phyloP scores from a whole-genome alignment of 2,329 filamentous ascomycete species.

The Beauveria sp. region DNA sequence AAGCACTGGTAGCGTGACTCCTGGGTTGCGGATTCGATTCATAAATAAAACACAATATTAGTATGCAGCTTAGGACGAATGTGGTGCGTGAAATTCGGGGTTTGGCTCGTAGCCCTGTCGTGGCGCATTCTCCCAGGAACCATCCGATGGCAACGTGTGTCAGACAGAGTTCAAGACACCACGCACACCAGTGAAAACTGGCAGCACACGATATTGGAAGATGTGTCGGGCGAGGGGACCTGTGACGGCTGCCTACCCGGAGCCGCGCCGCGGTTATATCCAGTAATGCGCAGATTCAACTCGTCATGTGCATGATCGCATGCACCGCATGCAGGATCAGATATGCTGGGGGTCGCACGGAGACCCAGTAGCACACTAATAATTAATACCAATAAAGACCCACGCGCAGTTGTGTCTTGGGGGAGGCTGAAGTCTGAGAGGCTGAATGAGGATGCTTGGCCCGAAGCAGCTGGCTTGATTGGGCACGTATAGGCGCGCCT shows the following conservation, averaged over 20 bases:
- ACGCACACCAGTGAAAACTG: not conserved
- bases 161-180: not conserved
- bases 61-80: not conserved
- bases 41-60: not conserved
- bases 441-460: not conserved
- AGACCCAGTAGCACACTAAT: not conserved
- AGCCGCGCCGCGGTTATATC: not conserved
- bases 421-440: not conserved
- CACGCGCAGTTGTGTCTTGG: not conserved
- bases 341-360: not conserved
- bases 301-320: not conserved
- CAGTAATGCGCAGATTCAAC: not conserved
- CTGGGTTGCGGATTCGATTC: not conserved
- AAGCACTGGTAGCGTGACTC: not conserved
- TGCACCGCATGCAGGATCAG: constrained; percentile 5
- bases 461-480: not conserved
- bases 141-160: not conserved
- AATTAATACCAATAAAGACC: not conserved
- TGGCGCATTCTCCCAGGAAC: not conserved
- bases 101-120: not conserved
- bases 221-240: not conserved
- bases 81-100: not conserved
- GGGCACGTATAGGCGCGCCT: not conserved
- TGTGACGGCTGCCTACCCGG: not conserved
- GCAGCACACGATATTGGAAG: not conserved